Base-by-base conservation (phyloP, 176 grass and related monocot genomes). In the Zea mays region DNA sequence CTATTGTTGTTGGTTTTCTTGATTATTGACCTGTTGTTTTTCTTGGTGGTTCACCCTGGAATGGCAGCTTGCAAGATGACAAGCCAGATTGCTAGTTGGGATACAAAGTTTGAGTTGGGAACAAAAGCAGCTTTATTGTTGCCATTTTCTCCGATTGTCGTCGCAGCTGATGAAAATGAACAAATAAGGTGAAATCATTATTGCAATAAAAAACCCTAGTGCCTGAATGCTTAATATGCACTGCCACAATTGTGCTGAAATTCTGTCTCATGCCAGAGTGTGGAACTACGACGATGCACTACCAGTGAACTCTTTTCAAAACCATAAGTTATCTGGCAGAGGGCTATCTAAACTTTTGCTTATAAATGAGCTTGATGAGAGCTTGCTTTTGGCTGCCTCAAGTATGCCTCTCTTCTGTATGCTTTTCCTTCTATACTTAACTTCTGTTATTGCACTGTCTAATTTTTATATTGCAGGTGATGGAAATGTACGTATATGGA, bases 91-190 rank as follows among this genome's bases (percentile, higher is more conserved):
- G 90, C 92, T 74, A 95, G 87, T 68, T 99, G 96, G 92, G 92
- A 95, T 71, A 95, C 96, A 4, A 99, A 47, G 78, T 99, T 99
- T 83, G 90, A 95, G 67, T 83, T 81, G 42, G 96, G 92, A 74
- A 95, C 89, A 67, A 95, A 95, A 79, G 84, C 90, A 55, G 81
- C 83, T 46, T 87, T 99, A 46, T 67, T 99, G 54, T 79, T 99
- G 65, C 96, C 96, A 48, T 99, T 99, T 83, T 90, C 85, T 77
- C 90, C 96, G 12, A 77, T 92, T 1, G 92, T 99, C 16, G 75
- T 99, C 9, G 92, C 92, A 78, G 96, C 92, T 64, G 96, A 99
- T 87, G 96, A 92, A 82, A 99, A 92, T 63, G 96, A 99, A 60
- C 62, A 84, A 84, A 92, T 99, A 80, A 90, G 92, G 96, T 99